Evolutionary conservation across 2,329 filamentous ascomycete genomes (phyloP), one percentile per base, ranked within the genome.

Genomic region (Colletotrichum gigasporum): DNA sequence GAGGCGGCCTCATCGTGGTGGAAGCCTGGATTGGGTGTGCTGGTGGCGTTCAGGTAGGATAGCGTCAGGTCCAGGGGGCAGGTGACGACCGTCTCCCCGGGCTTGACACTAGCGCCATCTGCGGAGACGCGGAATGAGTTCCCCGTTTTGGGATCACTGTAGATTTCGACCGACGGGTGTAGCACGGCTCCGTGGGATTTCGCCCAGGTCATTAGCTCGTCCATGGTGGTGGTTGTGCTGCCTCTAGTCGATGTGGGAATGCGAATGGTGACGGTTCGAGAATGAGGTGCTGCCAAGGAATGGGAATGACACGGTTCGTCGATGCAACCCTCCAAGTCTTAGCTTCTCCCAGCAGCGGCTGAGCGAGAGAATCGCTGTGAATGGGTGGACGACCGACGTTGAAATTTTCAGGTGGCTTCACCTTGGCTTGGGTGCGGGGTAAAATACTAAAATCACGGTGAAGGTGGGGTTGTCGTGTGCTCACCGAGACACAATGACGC

Each of bases 21-120:
- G 26, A 71, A 69, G 18, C 60, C 60, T 30, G 70, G 60, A 66
- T 45, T 26, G 71, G 67, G 12, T 72, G 63, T 67, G 2, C 77
- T 70, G 7, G 85, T 71, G 24, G 84, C 82, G 70, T 90, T 86
- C 55, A 89, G 76, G 70, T 84, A 90, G 0, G 87, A 90, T 5
- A 90, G 79, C 0, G 84, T 84, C 11, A 83, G 80, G 4, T 73
- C 68, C n/a, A 84, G 74, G 11, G 87, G 84, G 39, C 88, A 83
- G 30, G 75, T 78, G 66, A 88, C 84, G 39, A 88, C 77, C 24
- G 75, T 72, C 30, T 83, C 83, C 18, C 75, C 77, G 1, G 76
- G 67, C 2, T 70, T 60, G 34, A 83, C 65, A 1, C 28, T 53
- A 24, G 65, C 35, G 26, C 73, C 71, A 11, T 69, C 68, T 34